phyloP scores from a whole-genome alignment of 768 basidiomycete genomes.

The Neoboletus subvelutipes region DNA sequence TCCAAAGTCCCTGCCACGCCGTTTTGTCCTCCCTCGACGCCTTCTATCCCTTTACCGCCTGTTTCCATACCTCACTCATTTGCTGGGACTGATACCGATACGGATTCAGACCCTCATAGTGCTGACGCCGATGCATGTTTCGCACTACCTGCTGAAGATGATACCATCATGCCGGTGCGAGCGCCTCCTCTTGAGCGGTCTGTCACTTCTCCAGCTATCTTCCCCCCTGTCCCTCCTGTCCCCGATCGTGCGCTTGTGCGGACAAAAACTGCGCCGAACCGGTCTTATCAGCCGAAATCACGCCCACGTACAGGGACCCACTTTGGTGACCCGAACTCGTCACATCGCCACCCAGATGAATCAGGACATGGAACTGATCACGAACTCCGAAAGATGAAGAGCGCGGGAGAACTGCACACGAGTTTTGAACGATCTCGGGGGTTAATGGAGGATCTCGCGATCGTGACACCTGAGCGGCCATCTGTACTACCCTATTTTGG shows the following conservation, averaged over 20 bases:
- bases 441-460: constrained; percentile 25
- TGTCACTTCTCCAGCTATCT: constrained; percentile 47
- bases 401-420: constrained; percentile 73
- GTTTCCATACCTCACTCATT: constrained; percentile 46
- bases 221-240: constrained; percentile 21
- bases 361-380: constrained; percentile 46
- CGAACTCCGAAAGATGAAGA: constrained; percentile 82
- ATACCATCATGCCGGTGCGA: constrained; percentile 69
- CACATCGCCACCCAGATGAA: constrained; percentile 36
- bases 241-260: constrained; percentile 53
- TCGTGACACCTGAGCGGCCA: constrained; percentile 40
- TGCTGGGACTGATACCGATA: constrained; percentile 47
- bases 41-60: constrained; percentile 53
- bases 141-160: constrained; percentile 49
- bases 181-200: constrained; percentile 54
- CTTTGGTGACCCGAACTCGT: constrained; percentile 22
- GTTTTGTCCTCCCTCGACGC: constrained; percentile 64
- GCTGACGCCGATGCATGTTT: constrained; percentile 34
- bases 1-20: constrained; percentile 60
- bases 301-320: constrained; percentile 35
- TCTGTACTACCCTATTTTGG: constrained; percentile 50
- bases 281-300: constrained; percentile 47
- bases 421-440: constrained; percentile 31
- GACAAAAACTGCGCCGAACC: constrained; percentile 72
- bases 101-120: constrained; percentile 54